Evolutionary conservation across 129 eudicot species (phyloP).

Genomic region (Centaurea solstitialis): DNA sequence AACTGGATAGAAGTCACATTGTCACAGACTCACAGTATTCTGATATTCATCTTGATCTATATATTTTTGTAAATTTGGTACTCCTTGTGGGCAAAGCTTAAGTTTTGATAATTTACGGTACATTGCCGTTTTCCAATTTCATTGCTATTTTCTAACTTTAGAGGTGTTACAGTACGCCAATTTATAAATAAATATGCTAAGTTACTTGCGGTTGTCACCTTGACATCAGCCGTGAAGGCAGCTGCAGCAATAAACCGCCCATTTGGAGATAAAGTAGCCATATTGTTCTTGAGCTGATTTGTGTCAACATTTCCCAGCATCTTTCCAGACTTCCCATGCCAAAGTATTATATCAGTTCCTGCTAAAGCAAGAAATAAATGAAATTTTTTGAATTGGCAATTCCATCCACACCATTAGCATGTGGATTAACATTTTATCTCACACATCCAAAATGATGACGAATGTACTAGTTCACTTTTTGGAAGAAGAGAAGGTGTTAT

Average conservation of each 20-base stretch:
- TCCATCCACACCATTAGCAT: slow-evolving; percentile 4
- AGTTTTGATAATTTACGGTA: no score
- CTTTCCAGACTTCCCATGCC: slow-evolving; percentile 95
- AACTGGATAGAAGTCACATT: no score
- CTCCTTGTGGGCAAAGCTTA: no score
- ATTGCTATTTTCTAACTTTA: no score
- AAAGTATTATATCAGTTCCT: slow-evolving; percentile 93
- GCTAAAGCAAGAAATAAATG: slow-evolving; percentile 6
- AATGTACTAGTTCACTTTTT: slow-evolving; percentile 1
- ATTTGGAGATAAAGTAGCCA: slow-evolving; percentile 94
- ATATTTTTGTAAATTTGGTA: no score
- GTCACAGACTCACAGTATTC: no score
- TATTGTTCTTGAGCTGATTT: slow-evolving; percentile 90
- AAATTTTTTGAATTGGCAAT: neutral
- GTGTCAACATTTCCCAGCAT: slow-evolving; percentile 81
- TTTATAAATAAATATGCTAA: neutral
- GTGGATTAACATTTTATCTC: slow-evolving; percentile 5
- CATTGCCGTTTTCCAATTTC: no score
- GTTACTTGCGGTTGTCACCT: slow-evolving; percentile 42
- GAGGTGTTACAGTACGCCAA: neutral
- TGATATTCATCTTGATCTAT: no score
- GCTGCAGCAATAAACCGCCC: slow-evolving; percentile 99
- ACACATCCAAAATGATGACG: slow-evolving; percentile 7
- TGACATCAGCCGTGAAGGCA: slow-evolving; percentile 99
- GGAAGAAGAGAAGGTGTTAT: neutral